Percentiles rank a stretch among this genome's conserved stretches.
Evolutionary conservation across 345 rosid species (phyloP).

Genomic region (Gossypium ekmanianum): DNA sequence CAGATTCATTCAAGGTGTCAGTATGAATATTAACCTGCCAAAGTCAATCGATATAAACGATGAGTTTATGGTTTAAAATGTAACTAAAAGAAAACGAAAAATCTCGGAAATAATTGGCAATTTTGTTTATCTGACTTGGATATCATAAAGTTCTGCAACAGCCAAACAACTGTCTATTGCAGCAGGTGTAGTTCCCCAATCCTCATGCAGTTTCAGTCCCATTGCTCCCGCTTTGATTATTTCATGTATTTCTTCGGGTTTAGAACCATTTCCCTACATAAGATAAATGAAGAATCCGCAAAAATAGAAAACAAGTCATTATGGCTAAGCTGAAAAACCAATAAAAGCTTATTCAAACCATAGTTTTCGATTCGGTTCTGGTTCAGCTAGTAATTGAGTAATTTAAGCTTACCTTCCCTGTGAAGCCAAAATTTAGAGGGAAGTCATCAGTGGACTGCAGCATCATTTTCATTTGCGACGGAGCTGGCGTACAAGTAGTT

Average conservation of each 20-base stretch:
- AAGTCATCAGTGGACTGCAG: conserved; percentile 90
- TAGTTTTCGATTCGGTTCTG: no score
- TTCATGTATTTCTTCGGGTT: conserved; percentile 68
- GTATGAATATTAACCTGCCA: conserved; percentile 93
- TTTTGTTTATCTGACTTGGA: conserved; percentile 47
- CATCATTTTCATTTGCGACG: conserved; percentile 84
- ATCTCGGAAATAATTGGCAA: not conserved
- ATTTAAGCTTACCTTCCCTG: conserved; percentile 71
- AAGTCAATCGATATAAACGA: conserved; percentile 11
- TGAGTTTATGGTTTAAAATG: not conserved
- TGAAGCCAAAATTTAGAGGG: conserved; percentile 94
- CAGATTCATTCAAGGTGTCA: conserved; percentile 93
- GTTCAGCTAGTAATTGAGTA: not conserved
- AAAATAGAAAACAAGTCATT: no score
- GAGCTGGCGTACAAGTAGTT: conserved; percentile 92
- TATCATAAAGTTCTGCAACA: conserved; percentile 70
- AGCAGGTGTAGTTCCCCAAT: conserved; percentile 98
- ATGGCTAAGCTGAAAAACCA: no score
- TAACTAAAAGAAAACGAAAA: not conserved
- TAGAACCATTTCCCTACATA: conserved; percentile 72
- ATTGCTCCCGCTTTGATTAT: conserved; percentile 93
- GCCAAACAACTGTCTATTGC: conserved; percentile 86
- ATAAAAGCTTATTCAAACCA: no score
- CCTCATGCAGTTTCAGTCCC: conserved; percentile 97
- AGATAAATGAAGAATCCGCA: not conserved